Evolutionary conservation across 176 grass and related monocot genomes (phyloP).

Genomic region (Elaeis guineensis): DNA sequence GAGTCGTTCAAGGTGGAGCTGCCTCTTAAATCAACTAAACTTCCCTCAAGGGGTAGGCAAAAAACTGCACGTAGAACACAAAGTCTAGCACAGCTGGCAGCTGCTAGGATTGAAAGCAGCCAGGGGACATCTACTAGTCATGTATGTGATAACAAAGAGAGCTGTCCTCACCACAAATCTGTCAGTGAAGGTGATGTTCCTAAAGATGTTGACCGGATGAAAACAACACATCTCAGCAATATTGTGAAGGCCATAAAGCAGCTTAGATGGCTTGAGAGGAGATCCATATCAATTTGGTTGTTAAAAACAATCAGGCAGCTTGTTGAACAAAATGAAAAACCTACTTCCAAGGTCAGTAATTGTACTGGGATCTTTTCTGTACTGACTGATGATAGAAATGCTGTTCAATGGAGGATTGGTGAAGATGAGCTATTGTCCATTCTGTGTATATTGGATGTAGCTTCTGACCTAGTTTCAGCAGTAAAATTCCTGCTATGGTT

Average conservation of each 20-base stretch:
- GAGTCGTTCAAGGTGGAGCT: constrained; percentile 74
- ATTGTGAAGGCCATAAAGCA: constrained; percentile 69
- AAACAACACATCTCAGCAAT: constrained; percentile 43
- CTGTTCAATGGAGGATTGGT: constrained; percentile 61
- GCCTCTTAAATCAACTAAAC: constrained; percentile 54
- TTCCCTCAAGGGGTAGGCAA: constrained; percentile 71
- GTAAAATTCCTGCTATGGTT: constrained; percentile 81
- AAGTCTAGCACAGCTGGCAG: constrained; percentile 80
- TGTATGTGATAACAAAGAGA: constrained; percentile 87
- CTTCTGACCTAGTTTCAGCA: constrained; percentile 76
- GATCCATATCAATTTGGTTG: constrained; percentile 84
- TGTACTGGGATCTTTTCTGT: constrained; percentile 38
- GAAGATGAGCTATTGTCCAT: constrained; percentile 78
- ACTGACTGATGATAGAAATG: constrained; percentile 42
- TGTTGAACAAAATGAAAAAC: constrained; percentile 77
- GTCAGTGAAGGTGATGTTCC: constrained; percentile 44
- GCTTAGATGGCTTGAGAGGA: constrained; percentile 84
- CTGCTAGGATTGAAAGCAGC: constrained; percentile 86
- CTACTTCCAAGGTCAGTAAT: constrained; percentile 52
- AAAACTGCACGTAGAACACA: constrained; percentile 83
- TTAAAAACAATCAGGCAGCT: constrained; percentile 75
- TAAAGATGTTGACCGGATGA: constrained; percentile 53
- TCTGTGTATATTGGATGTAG: constrained; percentile 86
- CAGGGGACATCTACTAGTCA: constrained; percentile 97
- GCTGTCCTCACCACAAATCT: constrained; percentile 79